Evolutionary conservation across 768 basidiomycete genomes (phyloP), one percentile per base, ranked within the genome.

Genomic region (Termitomyces sp.): DNA sequence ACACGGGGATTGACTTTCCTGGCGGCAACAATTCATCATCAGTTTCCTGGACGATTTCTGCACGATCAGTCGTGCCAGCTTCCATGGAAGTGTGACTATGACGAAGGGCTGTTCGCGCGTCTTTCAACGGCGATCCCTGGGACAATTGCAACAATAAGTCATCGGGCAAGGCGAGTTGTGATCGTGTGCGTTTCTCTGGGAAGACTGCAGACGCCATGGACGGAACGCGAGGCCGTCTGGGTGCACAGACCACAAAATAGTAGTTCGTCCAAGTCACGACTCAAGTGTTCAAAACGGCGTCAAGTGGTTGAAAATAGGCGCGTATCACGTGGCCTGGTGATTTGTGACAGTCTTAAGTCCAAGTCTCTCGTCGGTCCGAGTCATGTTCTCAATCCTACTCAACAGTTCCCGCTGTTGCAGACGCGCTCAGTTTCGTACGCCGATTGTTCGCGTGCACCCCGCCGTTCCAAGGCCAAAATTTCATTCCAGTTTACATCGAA

Each of bases 1-100:
- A 56, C 10, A 54, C 59, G 30, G 61, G 63, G 1, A 55, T 47
- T 54, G 60, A 54, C 64, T 76, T 79, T 13, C 65, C 63, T 28
- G 78, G 78, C 3, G 79, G 79, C 40, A 82, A 68, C 32, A 80
- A 67, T 32, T 82, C 80, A 65, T 81, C 79, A 50, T 81, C 79
- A 7, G 68, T 68, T 32, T 76, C 74, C 4, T 68, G 69, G 7
- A 59, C 62, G 43, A 63, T 61, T 20, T 66, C 62, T 46, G 56
- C 46, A 33, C 50, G 26, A 18, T 13, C 43, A 9, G 51, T 47
- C 45, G 24, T 38, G 45, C 20, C 48, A n/a, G 57, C 52, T 52
- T 48, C 54, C 13, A 48, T 28, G n/a, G 45, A 49, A 59, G 57
- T 54, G 35, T 40, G 52, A 30, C 52, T 54, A 35, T 60, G 61